These are phyloP conservation scores for Teunomyces cretensis DNA, from an alignment of 805 yeast species.

Conservation along the genomic window DNA sequence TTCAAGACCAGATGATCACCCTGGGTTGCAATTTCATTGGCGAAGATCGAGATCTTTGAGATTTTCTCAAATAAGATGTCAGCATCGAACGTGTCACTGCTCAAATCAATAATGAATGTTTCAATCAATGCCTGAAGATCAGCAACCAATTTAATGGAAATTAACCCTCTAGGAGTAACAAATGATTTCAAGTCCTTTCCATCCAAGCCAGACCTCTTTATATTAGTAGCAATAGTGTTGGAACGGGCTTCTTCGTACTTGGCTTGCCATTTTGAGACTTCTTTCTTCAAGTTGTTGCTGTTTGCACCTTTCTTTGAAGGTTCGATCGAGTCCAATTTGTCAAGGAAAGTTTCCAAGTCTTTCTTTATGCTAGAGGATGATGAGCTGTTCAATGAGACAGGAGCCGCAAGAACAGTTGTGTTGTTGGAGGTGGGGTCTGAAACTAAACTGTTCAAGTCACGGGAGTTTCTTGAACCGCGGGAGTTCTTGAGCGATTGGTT, in stretches of 20 bases:
- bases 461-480: constrained; percentile 1
- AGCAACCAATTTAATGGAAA: constrained; percentile 45
- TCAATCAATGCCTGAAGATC: constrained; percentile 52
- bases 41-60: constrained; percentile 48
- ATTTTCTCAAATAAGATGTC: constrained; percentile 51
- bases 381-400: neutral
- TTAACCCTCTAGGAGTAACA: constrained; percentile 41
- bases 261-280: constrained; percentile 49
- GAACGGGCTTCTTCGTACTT: constrained; percentile 51
- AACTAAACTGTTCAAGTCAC: neutral
- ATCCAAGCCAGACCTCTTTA: constrained; percentile 17
- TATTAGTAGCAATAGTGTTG: constrained; percentile 20
- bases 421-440: neutral
- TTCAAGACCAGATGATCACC: constrained; percentile 23
- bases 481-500: constrained; percentile 35
- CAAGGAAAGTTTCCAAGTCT: constrained; percentile 23
- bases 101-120: constrained; percentile 36
- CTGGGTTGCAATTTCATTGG: constrained; percentile 40
- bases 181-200: constrained; percentile 27
- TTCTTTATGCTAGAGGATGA: constrained; percentile 9
- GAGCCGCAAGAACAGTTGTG: neutral
- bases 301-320: constrained; percentile 11
- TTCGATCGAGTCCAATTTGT: constrained; percentile 28
- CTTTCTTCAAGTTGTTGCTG: constrained; percentile 18
- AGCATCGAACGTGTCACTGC: constrained; percentile 25